phyloP scores from a whole-genome alignment of 2,329 filamentous ascomycete genomes.

The Aspergillus sp. region DNA sequence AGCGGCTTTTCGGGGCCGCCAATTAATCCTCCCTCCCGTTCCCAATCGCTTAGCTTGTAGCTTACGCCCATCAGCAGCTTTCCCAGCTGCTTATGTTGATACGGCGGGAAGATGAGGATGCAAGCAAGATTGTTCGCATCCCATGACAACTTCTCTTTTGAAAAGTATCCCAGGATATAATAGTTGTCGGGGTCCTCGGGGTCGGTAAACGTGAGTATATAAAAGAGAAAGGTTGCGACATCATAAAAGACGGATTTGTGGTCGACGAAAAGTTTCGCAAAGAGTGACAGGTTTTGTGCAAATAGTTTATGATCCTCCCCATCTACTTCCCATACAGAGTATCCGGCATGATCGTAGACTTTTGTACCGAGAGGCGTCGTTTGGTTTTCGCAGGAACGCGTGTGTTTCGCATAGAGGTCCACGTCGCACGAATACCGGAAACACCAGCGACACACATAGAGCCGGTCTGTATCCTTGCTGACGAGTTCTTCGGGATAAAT shows the following conservation, averaged over 20 bases:
- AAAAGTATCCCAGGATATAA: slow-evolving; percentile 91
- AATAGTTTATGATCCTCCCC: slow-evolving; percentile 85
- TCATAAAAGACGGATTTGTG: slow-evolving; percentile 99
- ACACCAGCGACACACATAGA: slow-evolving; percentile 89
- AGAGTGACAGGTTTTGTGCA: slow-evolving; percentile 90
- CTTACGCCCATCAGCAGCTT: slow-evolving; percentile 86
- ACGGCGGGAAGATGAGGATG: slow-evolving; percentile 92
- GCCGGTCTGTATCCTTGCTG: slow-evolving; percentile 47
- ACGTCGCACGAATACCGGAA: slow-evolving; percentile 73
- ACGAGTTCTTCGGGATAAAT: slow-evolving; percentile 73
- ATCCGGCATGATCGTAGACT: slow-evolving; percentile 74
- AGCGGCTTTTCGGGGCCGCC: slow-evolving; percentile 94
- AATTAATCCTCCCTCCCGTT: slow-evolving; percentile 60
- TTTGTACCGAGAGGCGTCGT: slow-evolving; percentile 61
- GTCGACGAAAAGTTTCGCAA: slow-evolving; percentile 95
- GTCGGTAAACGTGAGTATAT: slow-evolving; percentile 74
- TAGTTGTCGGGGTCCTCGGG: slow-evolving; percentile 36
- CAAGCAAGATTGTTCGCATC: slow-evolving; percentile 97
- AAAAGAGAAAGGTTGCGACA: slow-evolving; percentile 90
- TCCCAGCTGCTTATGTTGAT: slow-evolving; percentile 85
- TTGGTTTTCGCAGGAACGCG: slow-evolving; percentile 50
- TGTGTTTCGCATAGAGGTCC: slow-evolving; percentile 32
- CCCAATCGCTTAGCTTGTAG: slow-evolving; percentile 83
- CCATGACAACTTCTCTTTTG: slow-evolving; percentile 98
- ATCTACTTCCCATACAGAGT: slow-evolving; percentile 88